Evolutionary conservation across 306 rosid species (phyloP).

Genomic region (Pueraria montana): DNA sequence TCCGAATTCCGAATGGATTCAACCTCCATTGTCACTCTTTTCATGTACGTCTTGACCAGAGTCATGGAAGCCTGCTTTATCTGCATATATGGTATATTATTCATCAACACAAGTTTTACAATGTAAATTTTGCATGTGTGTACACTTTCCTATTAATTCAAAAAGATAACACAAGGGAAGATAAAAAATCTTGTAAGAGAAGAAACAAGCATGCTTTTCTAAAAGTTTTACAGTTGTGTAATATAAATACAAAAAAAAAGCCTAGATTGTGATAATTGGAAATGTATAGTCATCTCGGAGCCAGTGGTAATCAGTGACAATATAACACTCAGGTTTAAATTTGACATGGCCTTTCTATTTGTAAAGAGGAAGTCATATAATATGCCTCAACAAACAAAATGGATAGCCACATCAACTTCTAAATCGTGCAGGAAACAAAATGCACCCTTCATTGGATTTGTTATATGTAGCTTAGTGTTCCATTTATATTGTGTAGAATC

Average conservation of each 20-base stretch:
- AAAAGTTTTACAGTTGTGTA: not conserved
- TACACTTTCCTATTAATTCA: not conserved
- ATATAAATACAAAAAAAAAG: not conserved
- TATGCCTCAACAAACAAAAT: not conserved
- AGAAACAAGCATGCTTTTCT: not conserved
- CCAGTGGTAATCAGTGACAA: not conserved
- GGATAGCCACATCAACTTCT: not conserved
- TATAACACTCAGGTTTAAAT: not conserved
- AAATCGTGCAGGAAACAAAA: constrained; percentile 18
- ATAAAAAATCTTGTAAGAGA: not conserved
- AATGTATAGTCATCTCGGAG: not conserved
- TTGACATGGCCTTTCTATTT: not conserved
- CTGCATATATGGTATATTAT: constrained; percentile 54
- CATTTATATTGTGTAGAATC: not conserved
- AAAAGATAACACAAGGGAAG: not conserved
- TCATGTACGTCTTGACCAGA: constrained; percentile 88
- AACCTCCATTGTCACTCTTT: constrained; percentile 83
- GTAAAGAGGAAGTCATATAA: not conserved
- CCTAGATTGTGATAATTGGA: not conserved
- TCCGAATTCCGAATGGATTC: constrained; percentile 74
- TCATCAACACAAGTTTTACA: constrained; percentile 39
- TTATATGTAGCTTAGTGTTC: not conserved
- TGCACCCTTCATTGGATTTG: constrained; percentile 17
- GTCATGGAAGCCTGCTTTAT: constrained; percentile 85
- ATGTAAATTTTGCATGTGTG: not conserved